These are phyloP conservation scores for Ehretia macrophylla DNA, from an alignment of 257 asterid genomes.

Conservation along the genomic window DNA sequence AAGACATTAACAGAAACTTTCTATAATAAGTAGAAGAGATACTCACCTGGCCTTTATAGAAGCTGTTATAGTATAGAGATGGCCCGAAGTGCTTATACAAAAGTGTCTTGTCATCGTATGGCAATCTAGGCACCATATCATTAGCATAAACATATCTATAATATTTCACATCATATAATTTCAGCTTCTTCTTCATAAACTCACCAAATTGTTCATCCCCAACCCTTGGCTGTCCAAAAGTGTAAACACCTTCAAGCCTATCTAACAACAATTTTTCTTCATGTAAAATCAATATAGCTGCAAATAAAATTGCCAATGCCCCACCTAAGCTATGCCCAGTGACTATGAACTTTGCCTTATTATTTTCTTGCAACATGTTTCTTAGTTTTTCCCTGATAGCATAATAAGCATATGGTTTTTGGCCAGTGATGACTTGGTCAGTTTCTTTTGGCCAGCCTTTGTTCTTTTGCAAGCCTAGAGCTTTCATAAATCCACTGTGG, in stretches of 20 bases:
- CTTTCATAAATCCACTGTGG: conserved; percentile 62
- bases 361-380: conserved; percentile 25
- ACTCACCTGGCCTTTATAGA: conserved; percentile 55
- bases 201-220: conserved; percentile 65
- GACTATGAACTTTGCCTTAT: conserved; percentile 38
- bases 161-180: conserved; percentile 31
- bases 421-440: neutral
- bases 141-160: conserved; percentile 52
- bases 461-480: conserved; percentile 53
- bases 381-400: conserved; percentile 40
- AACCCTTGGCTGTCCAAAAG: conserved; percentile 81
- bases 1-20: too few relatives aligned
- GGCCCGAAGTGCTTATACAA: conserved; percentile 71
- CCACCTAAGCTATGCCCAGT: conserved; percentile 84
- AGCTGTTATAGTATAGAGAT: conserved; percentile 55
- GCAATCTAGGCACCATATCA: conserved; percentile 73
- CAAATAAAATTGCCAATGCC: conserved; percentile 57
- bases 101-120: conserved; percentile 56
- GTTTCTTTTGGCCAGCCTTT: conserved; percentile 51
- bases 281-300: conserved; percentile 36
- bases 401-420: conserved; percentile 48
- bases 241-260: conserved; percentile 63
- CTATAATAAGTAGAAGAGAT: neutral
- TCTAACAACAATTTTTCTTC: conserved; percentile 46
- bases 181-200: conserved; percentile 46